Evolutionary conservation across 768 basidiomycete species (phyloP).

Genomic region (Hericium erinaceus): DNA sequence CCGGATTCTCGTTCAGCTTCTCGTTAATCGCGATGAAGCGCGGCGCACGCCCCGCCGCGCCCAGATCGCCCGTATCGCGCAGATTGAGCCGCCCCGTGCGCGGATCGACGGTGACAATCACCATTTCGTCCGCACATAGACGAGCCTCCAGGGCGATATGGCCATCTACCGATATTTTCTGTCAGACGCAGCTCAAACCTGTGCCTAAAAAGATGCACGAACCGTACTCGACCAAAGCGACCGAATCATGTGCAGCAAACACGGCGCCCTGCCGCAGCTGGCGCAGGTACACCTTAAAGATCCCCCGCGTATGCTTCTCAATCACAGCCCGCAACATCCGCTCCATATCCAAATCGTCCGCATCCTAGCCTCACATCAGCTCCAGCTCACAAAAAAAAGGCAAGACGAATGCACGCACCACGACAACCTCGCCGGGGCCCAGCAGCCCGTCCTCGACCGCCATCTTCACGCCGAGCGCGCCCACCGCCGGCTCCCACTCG

Average conservation of each 20-base stretch:
- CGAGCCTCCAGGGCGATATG: constrained; percentile 53
- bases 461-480: constrained; percentile 53
- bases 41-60: constrained; percentile 63
- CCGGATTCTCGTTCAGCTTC: constrained; percentile 62
- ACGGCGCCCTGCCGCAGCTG: constrained; percentile 48
- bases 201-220: constrained; percentile 3
- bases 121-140: constrained; percentile 68
- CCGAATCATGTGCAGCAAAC: constrained; percentile 55
- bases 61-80: constrained; percentile 73
- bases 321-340: constrained; percentile 54
- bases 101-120: constrained; percentile 69
- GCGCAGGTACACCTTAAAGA: constrained; percentile 47
- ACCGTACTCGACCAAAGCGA: constrained; percentile 51
- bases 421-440: constrained; percentile 31
- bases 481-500: constrained; percentile 66
- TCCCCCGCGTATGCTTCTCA: constrained; percentile 51
- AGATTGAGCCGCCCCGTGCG: constrained; percentile 73
- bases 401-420: constrained; percentile 43
- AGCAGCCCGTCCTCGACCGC: constrained; percentile 38
- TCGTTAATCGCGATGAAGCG: constrained; percentile 51
- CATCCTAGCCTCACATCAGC: constrained; percentile 32
- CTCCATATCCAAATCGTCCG: constrained; percentile 69
- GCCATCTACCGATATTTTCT: constrained; percentile 30
- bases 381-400: not conserved
- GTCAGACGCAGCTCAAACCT: not conserved